Conservation (phyloP, 2,329 filamentous ascomycete species). For the Fusarium denticulatum region DNA sequence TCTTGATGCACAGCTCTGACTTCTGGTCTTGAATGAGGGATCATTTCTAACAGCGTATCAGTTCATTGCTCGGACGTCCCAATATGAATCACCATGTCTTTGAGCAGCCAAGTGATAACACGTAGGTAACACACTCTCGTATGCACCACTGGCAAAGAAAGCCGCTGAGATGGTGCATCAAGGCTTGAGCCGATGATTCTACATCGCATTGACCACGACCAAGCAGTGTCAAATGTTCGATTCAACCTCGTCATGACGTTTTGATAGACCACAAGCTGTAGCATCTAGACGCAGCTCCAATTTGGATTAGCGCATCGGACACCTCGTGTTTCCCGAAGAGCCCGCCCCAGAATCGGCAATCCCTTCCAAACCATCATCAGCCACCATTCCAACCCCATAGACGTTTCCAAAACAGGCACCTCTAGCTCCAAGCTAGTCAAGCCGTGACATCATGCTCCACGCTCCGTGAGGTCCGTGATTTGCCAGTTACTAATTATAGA, state of each 20-base stretch:
- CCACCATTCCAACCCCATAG: not conserved
- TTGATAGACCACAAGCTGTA: not conserved
- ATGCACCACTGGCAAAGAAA: constrained; percentile 65
- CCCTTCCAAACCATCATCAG: not conserved
- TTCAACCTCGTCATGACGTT: not conserved
- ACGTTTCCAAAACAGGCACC: rapidly evolving
- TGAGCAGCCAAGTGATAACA: constrained; percentile 71
- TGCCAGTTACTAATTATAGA: constrained; percentile 22
- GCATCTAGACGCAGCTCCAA: rapidly evolving
- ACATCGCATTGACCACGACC: not conserved
- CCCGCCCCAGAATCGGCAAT: not conserved
- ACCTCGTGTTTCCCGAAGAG: not conserved
- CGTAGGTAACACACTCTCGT: constrained; percentile 87
- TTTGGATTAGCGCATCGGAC: not conserved
- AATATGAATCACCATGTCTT: rapidly evolving
- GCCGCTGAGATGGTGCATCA: not conserved
- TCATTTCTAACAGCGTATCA: rapidly evolving
- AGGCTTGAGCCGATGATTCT: not conserved
- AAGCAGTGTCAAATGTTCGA: not conserved
- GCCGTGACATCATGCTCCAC: not conserved
- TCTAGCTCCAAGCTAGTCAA: not conserved
- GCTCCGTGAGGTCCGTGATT: not conserved
- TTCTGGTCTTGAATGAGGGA: rapidly evolving
- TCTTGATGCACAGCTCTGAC: not conserved
- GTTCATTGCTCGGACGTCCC: rapidly evolving